A percentile compares a stretch with the other conserved stretches of the same genome.
phyloP scores from a whole-genome alignment of 371 early-diverging fungal species.

The Mucor racemosus region DNA sequence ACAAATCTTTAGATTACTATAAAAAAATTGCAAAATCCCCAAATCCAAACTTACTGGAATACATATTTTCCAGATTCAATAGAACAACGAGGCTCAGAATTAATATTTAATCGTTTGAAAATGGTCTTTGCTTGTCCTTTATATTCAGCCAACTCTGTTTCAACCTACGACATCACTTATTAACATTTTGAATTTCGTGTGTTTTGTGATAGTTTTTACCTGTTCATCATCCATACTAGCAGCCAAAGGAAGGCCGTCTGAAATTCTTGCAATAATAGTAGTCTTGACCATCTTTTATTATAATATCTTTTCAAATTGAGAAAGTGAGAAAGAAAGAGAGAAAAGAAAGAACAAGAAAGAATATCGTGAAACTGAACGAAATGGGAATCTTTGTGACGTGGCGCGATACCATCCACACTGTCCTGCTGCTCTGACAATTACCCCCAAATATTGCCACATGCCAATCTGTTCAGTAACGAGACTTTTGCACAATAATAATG shows the following conservation, averaged over 20 bases:
- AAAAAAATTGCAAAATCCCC: background rate
- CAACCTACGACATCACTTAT: conserved; percentile 40
- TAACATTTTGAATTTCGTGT: background rate
- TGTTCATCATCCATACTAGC: conserved; percentile 98
- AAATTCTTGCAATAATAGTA: conserved; percentile 92
- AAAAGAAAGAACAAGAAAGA: conserved; percentile 3
- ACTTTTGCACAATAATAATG: no score
- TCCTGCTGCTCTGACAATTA: no score
- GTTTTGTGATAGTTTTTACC: conserved; percentile 51
- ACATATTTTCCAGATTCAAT: conserved; percentile 88
- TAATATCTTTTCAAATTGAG: no score
- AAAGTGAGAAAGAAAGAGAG: conserved; percentile 8
- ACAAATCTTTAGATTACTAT: background rate
- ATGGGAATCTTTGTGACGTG: conserved; percentile 11
- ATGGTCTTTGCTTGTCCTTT: conserved; percentile 92
- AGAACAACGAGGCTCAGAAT: conserved; percentile 93
- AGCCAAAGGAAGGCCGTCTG: conserved; percentile 94
- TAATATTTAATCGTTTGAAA: conserved; percentile 81
- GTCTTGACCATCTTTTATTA: conserved; percentile 83
- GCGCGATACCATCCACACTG: background rate
- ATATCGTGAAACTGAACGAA: background rate
- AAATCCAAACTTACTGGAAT: conserved; percentile 77
- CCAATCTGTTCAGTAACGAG: no score
- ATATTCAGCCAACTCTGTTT: conserved; percentile 87
- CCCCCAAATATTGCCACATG: no score